A percentile compares a stretch with the other conserved stretches of the same genome.
Evolutionary conservation across 495 filamentous ascomycete species (phyloP).

Genomic region (Umbilicaria muhlenbergii): DNA sequence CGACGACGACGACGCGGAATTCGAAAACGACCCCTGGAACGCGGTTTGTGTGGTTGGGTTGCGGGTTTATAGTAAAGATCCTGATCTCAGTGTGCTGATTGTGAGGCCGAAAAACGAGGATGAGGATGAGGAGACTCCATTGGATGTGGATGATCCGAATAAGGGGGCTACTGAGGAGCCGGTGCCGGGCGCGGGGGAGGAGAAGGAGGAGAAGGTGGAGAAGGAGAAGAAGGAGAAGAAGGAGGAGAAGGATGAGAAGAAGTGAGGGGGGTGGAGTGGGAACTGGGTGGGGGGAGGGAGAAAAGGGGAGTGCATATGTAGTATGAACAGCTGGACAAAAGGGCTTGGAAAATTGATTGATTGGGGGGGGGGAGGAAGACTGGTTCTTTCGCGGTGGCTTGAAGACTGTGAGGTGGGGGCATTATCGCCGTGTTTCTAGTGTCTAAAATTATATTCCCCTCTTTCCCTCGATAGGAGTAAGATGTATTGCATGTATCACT

Average conservation of each 20-base stretch:
- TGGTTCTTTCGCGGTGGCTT: no score
- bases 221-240: not conserved
- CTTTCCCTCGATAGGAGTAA: no score
- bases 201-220: not conserved
- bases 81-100: constrained; percentile 35
- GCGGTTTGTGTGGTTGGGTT: constrained; percentile 69
- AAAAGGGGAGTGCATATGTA: no score
- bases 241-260: not conserved
- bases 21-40: constrained; percentile 61
- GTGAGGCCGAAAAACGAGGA: constrained; percentile 35
- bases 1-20: constrained; percentile 22
- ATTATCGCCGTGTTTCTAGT: no score
- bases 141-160: constrained; percentile 36
- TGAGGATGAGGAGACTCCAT: constrained; percentile 27
- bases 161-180: constrained; percentile 12
- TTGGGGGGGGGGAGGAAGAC: no score
- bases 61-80: constrained; percentile 52
- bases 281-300: not conserved
- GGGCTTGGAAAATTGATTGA: no score
- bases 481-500: no score
- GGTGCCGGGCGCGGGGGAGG: not conserved
- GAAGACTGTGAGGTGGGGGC: no score
- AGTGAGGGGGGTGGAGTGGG: not conserved
- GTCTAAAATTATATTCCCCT: no score
- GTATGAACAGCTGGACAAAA: no score